These are phyloP conservation scores for Musa balbisiana DNA, from an alignment of 202 grass and related monocot genomes.

Conservation along the genomic window DNA sequence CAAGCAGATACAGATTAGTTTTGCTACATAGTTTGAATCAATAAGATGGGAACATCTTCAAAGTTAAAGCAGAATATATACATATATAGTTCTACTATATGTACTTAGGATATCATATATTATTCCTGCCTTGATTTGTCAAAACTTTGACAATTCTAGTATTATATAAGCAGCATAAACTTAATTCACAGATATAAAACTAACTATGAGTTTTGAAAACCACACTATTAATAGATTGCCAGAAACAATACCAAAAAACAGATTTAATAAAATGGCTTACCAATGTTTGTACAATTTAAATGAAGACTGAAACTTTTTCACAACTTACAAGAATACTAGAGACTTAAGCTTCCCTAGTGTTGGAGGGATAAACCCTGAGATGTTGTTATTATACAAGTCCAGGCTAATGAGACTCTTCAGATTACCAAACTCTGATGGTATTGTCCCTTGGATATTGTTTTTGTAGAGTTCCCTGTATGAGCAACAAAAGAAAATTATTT, in stretches of 20 bases:
- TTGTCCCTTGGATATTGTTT: constrained; percentile 57
- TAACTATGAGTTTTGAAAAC: too few relatives aligned
- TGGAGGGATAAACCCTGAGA: constrained; percentile 52
- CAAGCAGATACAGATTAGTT: constrained; percentile 10
- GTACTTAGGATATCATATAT: neutral
- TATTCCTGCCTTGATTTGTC: too few relatives aligned
- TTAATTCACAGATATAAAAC: too few relatives aligned
- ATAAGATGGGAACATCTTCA: neutral
- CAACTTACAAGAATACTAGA: constrained; percentile 66
- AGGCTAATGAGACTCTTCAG: constrained; percentile 60
- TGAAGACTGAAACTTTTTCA: neutral
- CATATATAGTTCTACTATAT: neutral
- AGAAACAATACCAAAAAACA: too few relatives aligned
- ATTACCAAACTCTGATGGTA: constrained; percentile 47
- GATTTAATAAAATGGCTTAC: neutral
- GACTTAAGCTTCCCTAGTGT: constrained; percentile 48
- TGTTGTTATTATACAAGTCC: constrained; percentile 72
- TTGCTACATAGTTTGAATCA: neutral
- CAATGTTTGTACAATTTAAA: neutral
- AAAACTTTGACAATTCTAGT: too few relatives aligned
- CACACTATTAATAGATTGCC: neutral
- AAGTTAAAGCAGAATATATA: neutral
- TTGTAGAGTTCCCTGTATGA: constrained; percentile 65
- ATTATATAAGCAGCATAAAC: too few relatives aligned
- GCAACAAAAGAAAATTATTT: neutral